phyloP scores from a whole-genome alignment of 1,284 basidiomycete genomes.

The Ceratobasidium sp. region DNA sequence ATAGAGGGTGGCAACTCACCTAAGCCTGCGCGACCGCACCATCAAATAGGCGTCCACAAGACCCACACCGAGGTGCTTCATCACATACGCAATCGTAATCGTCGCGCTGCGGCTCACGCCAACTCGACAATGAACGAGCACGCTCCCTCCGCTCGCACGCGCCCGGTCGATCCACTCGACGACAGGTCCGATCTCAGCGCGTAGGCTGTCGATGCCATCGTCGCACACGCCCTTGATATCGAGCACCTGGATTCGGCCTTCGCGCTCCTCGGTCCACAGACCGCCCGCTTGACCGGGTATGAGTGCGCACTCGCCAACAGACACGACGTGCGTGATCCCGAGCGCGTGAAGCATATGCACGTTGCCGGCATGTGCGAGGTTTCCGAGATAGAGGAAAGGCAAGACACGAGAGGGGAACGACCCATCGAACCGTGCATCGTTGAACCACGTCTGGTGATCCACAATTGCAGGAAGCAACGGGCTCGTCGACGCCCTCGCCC shows the following conservation, averaged over 20 bases:
- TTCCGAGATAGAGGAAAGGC: constrained; percentile 95
- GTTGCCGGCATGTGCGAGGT: constrained; percentile 94
- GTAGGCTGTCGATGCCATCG: constrained; percentile 94
- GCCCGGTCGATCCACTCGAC: constrained; percentile 95
- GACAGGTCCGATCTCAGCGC: constrained; percentile 86
- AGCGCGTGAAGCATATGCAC: constrained; percentile 94
- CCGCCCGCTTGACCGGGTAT: constrained; percentile 70
- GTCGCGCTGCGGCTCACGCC: constrained; percentile 94
- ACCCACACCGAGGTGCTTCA: constrained; percentile 89
- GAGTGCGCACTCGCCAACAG: constrained; percentile 93
- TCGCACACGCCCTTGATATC: constrained; percentile 92
- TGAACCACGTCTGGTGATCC: constrained; percentile 90
- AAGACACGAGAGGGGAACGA: constrained; percentile 94
- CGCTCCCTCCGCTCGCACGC: constrained; percentile 81
- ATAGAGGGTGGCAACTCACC: constrained; percentile 50
- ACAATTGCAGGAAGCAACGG: constrained; percentile 69
- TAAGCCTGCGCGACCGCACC: constrained; percentile 82
- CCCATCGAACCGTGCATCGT: constrained; percentile 91
- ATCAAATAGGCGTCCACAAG: constrained; percentile 94
- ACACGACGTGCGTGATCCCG: constrained; percentile 98
- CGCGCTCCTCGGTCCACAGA: constrained; percentile 87
- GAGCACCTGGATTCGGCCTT: constrained; percentile 86
- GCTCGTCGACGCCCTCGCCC: constrained; percentile 75
- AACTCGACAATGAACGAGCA: constrained; percentile 95
- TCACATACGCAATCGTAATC: constrained; percentile 96